A percentile compares a stretch with the other conserved stretches of the same genome.
phyloP scores from a whole-genome alignment of 2,329 filamentous ascomycete species.

The Colletotrichum eremochloae region DNA sequence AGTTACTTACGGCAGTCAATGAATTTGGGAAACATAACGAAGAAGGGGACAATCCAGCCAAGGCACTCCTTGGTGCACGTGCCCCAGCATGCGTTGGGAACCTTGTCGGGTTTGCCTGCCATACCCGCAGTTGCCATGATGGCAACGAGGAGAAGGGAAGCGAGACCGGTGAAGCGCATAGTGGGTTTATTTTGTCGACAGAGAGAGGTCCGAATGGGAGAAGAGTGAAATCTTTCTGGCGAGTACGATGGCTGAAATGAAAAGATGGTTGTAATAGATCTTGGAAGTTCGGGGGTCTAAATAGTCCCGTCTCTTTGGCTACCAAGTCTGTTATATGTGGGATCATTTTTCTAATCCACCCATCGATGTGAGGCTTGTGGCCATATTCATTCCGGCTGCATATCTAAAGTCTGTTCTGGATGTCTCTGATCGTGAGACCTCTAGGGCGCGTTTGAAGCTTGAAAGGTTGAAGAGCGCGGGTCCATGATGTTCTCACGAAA shows the following conservation, averaged over 20 bases:
- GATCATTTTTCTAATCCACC: not conserved
- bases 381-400: not conserved
- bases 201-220: no score
- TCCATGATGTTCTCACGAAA: no score
- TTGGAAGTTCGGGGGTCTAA: not conserved
- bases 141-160: constrained; percentile 5
- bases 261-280: not conserved
- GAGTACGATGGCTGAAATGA: no score
- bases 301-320: not conserved
- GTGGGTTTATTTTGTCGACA: not conserved
- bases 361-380: not conserved
- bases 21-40: not conserved
- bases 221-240: no score
- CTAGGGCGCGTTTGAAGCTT: no score
- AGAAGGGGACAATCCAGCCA: not conserved
- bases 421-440: not conserved
- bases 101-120: not conserved
- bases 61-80: constrained; percentile 1
- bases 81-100: not conserved
- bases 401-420: not conserved
- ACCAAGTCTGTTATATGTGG: not conserved
- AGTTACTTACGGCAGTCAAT: constrained; percentile 5
- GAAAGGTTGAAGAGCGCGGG: not conserved
- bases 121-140: not conserved
- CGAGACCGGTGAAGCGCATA: not conserved